A percentile compares a stretch with the other conserved stretches of the same genome.
Evolutionary conservation across 768 basidiomycete species (phyloP).

Genomic region (Rhizopogon sp.): DNA sequence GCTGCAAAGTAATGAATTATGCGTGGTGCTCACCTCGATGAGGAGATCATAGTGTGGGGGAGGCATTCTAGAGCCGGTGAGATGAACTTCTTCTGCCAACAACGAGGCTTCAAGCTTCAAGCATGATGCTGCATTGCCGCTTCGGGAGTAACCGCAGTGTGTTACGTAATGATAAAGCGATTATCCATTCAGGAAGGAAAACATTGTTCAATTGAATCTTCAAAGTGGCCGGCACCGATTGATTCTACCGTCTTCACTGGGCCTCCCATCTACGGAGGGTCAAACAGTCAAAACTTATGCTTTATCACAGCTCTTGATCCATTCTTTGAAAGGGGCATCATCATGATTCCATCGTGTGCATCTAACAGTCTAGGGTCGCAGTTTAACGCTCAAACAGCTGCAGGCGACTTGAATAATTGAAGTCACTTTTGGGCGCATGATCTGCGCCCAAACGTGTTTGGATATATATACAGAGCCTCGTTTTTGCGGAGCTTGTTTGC

Average conservation of each 20-base stretch:
- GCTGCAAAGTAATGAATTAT: slow-evolving; percentile 3
- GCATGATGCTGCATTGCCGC: neutral
- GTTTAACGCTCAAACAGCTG: neutral
- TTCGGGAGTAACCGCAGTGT: neutral
- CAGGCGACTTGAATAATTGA: no score
- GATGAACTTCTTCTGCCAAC: neutral
- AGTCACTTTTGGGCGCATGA: no score
- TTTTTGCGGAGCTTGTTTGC: neutral
- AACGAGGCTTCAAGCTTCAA: no score
- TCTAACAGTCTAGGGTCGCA: neutral
- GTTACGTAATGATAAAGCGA: neutral
- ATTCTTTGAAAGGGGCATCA: no score
- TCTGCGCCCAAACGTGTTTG: neutral
- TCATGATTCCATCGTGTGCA: no score
- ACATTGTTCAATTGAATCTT: no score
- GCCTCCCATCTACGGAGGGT: no score
- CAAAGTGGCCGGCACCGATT: no score
- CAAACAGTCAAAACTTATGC: no score
- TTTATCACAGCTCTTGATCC: no score
- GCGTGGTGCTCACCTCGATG: slow-evolving; percentile 65
- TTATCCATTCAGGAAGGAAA: neutral
- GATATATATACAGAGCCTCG: neutral
- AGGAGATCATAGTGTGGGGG: slow-evolving; percentile 96
- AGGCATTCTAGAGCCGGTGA: slow-evolving; percentile 66
- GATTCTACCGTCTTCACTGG: no score